phyloP scores from a whole-genome alignment of 352 stramenopile species.

The Pelagophyceae sp. region DNA sequence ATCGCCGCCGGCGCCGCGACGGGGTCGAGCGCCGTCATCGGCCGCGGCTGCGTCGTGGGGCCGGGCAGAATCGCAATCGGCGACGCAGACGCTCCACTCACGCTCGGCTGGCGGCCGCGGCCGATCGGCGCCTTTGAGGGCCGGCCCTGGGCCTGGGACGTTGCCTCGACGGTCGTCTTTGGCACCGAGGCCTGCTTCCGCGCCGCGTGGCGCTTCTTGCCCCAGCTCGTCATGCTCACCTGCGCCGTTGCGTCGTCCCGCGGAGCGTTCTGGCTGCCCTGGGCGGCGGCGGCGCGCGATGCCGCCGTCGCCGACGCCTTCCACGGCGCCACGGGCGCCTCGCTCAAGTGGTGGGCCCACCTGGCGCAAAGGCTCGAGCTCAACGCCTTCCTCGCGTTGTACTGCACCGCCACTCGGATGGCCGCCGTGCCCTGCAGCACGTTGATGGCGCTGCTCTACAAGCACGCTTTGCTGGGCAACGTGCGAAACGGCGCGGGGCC shows the following conservation, averaged over 20 bases:
- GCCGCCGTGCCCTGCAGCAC: background rate
- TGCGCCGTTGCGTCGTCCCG: too few relatives aligned
- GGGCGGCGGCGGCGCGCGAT: background rate
- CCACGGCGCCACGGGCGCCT: background rate
- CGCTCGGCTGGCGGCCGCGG: conserved; percentile 3
- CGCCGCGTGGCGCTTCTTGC: background rate
- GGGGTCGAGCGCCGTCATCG: background rate
- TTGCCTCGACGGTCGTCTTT: background rate
- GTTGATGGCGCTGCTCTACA: background rate
- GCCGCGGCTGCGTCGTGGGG: background rate
- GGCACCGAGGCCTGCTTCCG: background rate
- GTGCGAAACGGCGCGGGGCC: background rate
- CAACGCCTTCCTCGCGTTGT: background rate
- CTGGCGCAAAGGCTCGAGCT: background rate
- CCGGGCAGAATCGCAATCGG: conserved; percentile 5
- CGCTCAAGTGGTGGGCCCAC: background rate
- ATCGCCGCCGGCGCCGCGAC: background rate
- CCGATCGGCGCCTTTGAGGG: background rate
- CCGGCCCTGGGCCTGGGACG: background rate
- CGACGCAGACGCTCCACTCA: background rate
- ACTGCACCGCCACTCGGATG: background rate
- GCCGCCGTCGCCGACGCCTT: background rate
- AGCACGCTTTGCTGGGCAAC: background rate
- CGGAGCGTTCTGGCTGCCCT: background rate
- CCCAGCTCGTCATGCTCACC: background rate